These are phyloP conservation scores for Dicorynia guianensis DNA, from an alignment of 306 rosid genomes.

Conservation along the genomic window DNA sequence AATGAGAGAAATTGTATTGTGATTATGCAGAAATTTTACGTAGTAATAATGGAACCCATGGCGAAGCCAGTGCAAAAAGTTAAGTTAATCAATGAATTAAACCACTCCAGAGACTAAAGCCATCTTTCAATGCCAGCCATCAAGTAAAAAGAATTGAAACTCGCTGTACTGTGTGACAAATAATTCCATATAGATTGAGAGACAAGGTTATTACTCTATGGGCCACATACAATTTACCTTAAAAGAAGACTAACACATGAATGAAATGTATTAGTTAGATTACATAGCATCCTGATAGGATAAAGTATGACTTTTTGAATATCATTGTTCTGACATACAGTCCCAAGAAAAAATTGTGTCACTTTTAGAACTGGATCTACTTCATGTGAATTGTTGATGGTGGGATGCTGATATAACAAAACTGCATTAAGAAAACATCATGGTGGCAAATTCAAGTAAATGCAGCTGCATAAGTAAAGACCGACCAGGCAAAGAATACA, in stretches of 20 bases:
- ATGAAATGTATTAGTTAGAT: not conserved
- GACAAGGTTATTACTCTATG: not conserved
- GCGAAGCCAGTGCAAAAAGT: conserved; percentile 6
- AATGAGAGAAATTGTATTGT: too few relatives aligned
- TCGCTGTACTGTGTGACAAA: conserved; percentile 1
- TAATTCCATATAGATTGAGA: not conserved
- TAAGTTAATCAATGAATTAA: conserved; percentile 27
- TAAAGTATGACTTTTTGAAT: not conserved
- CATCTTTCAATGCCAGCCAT: conserved; percentile 16
- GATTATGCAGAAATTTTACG: too few relatives aligned
- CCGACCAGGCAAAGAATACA: too few relatives aligned
- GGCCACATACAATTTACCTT: not conserved
- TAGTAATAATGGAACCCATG: too few relatives aligned
- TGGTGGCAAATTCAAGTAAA: too few relatives aligned
- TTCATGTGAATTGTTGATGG: not conserved
- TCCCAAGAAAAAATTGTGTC: not conserved
- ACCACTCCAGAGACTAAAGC: conserved; percentile 9
- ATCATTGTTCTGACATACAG: too few relatives aligned
- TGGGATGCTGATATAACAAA: not conserved
- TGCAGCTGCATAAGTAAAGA: too few relatives aligned
- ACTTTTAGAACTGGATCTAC: not conserved
- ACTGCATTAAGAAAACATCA: too few relatives aligned
- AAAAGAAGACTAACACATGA: not conserved
- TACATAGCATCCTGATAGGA: not conserved
- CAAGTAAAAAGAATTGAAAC: conserved; percentile 33